Evolutionary conservation across 108 stramenopile species (phyloP).

Genomic region (Fragilaria radians): DNA sequence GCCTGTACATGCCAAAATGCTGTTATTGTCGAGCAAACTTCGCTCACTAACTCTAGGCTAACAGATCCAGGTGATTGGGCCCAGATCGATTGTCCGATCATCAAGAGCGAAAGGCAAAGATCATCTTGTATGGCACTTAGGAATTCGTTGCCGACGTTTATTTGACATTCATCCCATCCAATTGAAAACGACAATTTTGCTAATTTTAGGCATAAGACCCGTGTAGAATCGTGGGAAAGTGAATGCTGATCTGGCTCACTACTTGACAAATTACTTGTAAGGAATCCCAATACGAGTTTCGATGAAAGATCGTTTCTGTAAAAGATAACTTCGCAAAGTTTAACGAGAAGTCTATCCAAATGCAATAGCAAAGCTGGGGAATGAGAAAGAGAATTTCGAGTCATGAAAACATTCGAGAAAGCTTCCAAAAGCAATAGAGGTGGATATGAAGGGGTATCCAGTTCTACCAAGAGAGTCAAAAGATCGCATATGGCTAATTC

Average conservation of each 20-base stretch:
- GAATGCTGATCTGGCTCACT: not conserved
- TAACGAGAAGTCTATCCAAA: slow-evolving; percentile 22
- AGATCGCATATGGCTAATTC: slow-evolving; percentile 90
- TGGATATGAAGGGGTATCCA: slow-evolving; percentile 13
- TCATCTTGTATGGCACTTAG: slow-evolving; percentile 72
- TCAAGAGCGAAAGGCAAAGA: slow-evolving; percentile 71
- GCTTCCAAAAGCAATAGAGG: slow-evolving; percentile 45
- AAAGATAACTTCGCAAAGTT: not conserved
- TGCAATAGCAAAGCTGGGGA: slow-evolving; percentile 74
- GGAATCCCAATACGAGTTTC: not conserved
- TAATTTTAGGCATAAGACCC: slow-evolving; percentile 67
- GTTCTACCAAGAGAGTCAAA: slow-evolving; percentile 48
- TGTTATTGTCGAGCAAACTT: slow-evolving; percentile 73
- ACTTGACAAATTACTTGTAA: not conserved
- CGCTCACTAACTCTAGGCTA: slow-evolving; percentile 62
- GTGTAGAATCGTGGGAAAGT: slow-evolving; percentile 49
- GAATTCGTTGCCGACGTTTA: slow-evolving; percentile 20
- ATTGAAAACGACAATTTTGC: slow-evolving; percentile 42
- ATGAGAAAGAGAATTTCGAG: slow-evolving; percentile 75
- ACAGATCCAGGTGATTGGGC: slow-evolving; percentile 47
- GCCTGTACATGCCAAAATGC: slow-evolving; percentile 55
- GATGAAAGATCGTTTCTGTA: not conserved
- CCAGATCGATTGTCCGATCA: slow-evolving; percentile 81
- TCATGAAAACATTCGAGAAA: slow-evolving; percentile 75
- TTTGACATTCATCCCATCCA: slow-evolving; percentile 29